Evolutionary conservation across 176 grass and related monocot species (phyloP), one percentile per base, ranked within the genome.

Genomic region (Puya raimondii): DNA sequence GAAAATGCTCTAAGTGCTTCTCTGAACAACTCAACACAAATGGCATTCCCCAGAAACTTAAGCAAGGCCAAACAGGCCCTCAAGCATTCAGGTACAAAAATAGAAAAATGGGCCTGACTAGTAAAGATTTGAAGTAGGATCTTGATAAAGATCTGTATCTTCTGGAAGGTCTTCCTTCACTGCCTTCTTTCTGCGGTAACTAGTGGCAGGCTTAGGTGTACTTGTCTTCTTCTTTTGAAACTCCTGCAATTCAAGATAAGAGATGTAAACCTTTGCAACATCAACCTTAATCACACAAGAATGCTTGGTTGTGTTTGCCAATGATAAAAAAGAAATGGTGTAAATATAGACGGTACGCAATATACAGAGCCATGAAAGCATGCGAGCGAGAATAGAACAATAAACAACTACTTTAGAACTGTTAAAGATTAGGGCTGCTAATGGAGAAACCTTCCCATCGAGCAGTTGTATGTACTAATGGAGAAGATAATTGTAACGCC

Each of bases 171-270:
- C 88, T 69, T 96, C 85, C 76, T 87, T 89, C 16, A 80, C 75
- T n/a, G 64, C 76, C 76, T 96, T 96, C 80, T 92, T 92, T 72
- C 86, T 89, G 18, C 88, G 86, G 80, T 85, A 96, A 56, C 88
- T 80, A 48, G 80, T 90, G 12, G 77, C 79, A 49, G 81, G 79
- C 72, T 75, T 87, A 63, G 81, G 84, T 26, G 77, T 76, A 81
- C 53, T 85, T 70, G 74, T 82, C 72, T 80, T 80, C 48, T 29
- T 79, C 70, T 79, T 92, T 79, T 91, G 71, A 72, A 76, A 58
- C 14, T 92, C 93, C 93, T 96, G 51, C n/a, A 79, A 53, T 48
- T 16, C 58, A 27, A 51, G 12, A 47, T 17, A 81, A 51, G 3
- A 75, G n/a, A 66, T 16, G 42, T 75, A 6, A 84, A 50, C 20